phyloP scores from a whole-genome alignment of 176 grass and related monocot genomes.

The Puccinellia tenuiflora region DNA sequence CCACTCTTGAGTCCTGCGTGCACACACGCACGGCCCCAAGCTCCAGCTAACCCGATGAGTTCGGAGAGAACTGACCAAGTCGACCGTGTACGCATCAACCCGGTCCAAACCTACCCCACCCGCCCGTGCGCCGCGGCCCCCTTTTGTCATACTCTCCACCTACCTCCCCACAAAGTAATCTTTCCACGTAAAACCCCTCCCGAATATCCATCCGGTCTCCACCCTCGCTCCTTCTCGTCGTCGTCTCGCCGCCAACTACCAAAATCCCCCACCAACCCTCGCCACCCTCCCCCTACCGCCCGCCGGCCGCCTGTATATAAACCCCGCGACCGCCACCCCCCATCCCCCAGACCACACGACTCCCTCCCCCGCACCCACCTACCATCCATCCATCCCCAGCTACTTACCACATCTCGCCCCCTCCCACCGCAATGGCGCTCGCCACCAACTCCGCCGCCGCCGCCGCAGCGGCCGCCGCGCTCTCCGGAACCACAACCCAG shows the following conservation, averaged over 20 bases:
- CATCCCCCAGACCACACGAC: conserved; percentile 28
- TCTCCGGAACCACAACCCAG: conserved; percentile 6
- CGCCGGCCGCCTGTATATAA: conserved; percentile 36
- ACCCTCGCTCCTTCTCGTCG: background rate
- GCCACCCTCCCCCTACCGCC: background rate
- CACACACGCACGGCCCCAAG: background rate
- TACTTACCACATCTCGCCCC: background rate
- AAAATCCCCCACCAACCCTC: conserved; percentile 31
- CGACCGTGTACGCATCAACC: background rate
- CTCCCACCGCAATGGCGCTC: conserved; percentile 39
- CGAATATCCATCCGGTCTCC: background rate
- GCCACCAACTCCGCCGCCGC: conserved; percentile 44
- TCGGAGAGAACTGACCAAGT: background rate
- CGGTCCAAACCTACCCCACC: background rate
- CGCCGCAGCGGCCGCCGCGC: conserved; percentile 27
- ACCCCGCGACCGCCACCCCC: conserved; percentile 19
- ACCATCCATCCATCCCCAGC: too few relatives aligned
- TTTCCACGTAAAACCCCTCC: background rate
- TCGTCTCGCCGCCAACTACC: conserved; percentile 10
- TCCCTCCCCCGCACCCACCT: conserved; percentile 16
- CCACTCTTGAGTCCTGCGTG: too few relatives aligned
- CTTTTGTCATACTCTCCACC: background rate
- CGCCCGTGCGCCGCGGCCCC: background rate
- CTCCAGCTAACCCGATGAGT: background rate
- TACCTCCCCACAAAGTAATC: background rate